phyloP scores from a whole-genome alignment of 2,329 filamentous ascomycete species.

The Ceratocystis eucalypticola region DNA sequence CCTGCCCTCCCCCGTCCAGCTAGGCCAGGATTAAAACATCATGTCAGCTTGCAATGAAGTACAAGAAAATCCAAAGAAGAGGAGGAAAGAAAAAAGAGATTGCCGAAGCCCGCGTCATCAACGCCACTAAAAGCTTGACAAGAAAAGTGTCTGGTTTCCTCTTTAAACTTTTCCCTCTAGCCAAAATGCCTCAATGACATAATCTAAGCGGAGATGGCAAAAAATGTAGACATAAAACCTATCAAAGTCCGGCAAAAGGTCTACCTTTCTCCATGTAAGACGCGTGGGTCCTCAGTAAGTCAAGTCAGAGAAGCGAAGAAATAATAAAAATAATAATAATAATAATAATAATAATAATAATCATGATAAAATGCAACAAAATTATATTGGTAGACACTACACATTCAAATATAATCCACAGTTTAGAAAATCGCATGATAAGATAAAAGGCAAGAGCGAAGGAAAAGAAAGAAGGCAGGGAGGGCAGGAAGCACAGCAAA shows the following conservation, averaged over 20 bases:
- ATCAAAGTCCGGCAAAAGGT: not conserved
- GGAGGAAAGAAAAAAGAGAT: not conserved
- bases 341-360: too few relatives aligned
- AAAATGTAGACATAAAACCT: not conserved
- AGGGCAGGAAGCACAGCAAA: not conserved
- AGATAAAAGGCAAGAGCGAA: not conserved
- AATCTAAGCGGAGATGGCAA: not conserved
- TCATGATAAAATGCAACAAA: too few relatives aligned
- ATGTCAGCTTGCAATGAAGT: conserved; percentile 3
- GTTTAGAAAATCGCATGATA: too few relatives aligned
- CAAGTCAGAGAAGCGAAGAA: too few relatives aligned
- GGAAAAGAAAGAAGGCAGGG: not conserved
- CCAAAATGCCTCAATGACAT: conserved; percentile 7
- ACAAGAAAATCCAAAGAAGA: not conserved
- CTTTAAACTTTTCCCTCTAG: not conserved
- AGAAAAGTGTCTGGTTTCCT: not conserved
- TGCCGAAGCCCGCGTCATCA: not conserved
- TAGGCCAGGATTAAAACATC: not conserved
- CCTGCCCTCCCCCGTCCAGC: not conserved
- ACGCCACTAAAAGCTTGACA: not conserved
- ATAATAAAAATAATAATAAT: too few relatives aligned
- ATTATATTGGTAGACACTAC: too few relatives aligned
- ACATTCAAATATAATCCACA: too few relatives aligned
- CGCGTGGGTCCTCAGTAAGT: not conserved
- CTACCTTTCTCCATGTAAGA: conserved; percentile 1